Evolutionary conservation across 2,329 filamentous ascomycete species (phyloP), one percentile per base, ranked within the genome.

Genomic region (Penicillium sp.): DNA sequence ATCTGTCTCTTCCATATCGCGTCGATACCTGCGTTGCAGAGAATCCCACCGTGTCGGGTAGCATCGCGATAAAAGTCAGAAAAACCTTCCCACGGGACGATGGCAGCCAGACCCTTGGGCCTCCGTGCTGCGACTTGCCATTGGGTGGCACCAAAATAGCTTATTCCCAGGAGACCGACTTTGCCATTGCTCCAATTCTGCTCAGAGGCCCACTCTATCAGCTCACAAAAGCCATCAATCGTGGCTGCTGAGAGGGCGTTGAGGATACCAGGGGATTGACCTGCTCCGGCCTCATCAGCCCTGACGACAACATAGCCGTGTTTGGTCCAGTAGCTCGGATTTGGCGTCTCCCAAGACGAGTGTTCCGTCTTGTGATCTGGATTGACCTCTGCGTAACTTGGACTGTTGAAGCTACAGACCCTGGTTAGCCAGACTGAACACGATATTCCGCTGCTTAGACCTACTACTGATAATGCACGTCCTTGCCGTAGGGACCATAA

Each of bases 401-500:
- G 65, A 59, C 28, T 6, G 28, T 82, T 78, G 69, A 86, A 86
- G 59, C 81, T 84, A 7, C 6, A 28, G 28, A 7, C 28, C 28
- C 60, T 53, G 59, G 60, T 66, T 68, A 33, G 49, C 13, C 10
- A 30, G 26, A 30, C 28, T 28, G 28, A 28, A 28, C 28, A 28
- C 28, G 3, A 28, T 28, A 7, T 35, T 15, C 8, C 19, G 4
- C 28, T 26, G 9, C 4, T 26, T 28, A 4, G 6, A 28, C 60
- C 7, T 44, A 70, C 62, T 50, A 33, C 62, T 81, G 76, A 71
- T 91, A 91, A 15, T 81, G 84, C 28, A 90, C 87, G 68, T 91
- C 88, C 67, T 91, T 91, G 42, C 89, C 89, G 66, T 91, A 91
- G 0, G 89, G 89, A 0, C 88, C 89, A 66, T 91, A 91, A 0